A percentile compares a stretch with the other conserved stretches of the same genome.
phyloP scores from a whole-genome alignment of 495 filamentous ascomycete genomes.

The Terfezia boudieri region DNA sequence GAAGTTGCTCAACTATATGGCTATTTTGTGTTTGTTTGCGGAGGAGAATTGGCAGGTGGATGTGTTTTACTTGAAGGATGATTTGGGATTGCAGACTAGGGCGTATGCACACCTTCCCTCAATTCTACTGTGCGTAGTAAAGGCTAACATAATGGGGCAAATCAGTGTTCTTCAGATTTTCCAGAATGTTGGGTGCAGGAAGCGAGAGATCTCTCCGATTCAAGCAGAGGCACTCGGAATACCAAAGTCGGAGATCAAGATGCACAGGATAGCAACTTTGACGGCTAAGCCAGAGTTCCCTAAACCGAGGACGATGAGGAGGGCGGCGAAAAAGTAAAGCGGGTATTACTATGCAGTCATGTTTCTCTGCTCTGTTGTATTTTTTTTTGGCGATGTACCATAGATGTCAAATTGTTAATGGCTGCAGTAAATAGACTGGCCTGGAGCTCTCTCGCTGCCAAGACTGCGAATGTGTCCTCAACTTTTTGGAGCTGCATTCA shows the following conservation, averaged over 20 bases:
- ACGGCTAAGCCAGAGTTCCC: slow-evolving; percentile 69
- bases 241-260: slow-evolving; percentile 36
- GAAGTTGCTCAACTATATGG: slow-evolving; percentile 16
- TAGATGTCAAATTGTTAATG: not conserved
- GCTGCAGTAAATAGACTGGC: not conserved
- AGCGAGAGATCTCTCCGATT: slow-evolving; percentile 27
- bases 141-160: not conserved
- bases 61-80: slow-evolving; percentile 48
- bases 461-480: not conserved
- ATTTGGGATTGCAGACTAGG: slow-evolving; percentile 51
- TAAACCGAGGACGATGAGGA: slow-evolving; percentile 23
- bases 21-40: slow-evolving; percentile 29
- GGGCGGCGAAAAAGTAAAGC: not conserved
- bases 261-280: slow-evolving; percentile 43
- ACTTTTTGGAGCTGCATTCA: not conserved
- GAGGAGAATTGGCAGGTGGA: slow-evolving; percentile 55
- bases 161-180: slow-evolving; percentile 41
- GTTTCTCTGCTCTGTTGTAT: not conserved
- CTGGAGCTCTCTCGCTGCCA: not conserved
- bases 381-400: not conserved
- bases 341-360: not conserved
- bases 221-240: slow-evolving; percentile 27
- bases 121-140: slow-evolving; percentile 5
- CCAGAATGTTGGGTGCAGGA: slow-evolving; percentile 55
- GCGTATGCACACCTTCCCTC: slow-evolving; percentile 18